Evolutionary conservation across 2,329 filamentous ascomycete genomes (phyloP).

Genomic region (Pyrenochaeta sp.): DNA sequence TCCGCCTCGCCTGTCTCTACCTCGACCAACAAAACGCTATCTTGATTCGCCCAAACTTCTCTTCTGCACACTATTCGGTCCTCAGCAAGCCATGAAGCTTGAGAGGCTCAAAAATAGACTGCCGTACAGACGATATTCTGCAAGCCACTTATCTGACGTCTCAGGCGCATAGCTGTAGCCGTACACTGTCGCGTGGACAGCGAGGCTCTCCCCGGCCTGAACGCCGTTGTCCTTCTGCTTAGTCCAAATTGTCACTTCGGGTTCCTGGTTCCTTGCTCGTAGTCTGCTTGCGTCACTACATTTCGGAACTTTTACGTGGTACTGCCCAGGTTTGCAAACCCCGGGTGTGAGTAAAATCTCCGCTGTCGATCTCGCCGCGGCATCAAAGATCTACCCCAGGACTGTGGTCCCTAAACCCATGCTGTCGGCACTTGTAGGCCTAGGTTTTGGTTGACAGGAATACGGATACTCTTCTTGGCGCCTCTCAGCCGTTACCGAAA

Average conservation of each 20-base stretch:
- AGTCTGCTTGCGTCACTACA: not conserved
- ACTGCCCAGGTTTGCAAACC: not conserved
- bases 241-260: not conserved
- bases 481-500: constrained; percentile 17
- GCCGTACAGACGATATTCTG: constrained; percentile 1
- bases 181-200: not conserved
- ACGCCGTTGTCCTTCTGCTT: not conserved
- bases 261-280: not conserved
- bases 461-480: constrained; percentile 7
- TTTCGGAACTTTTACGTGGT: not conserved
- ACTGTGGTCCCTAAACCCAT: not conserved
- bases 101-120: constrained; percentile 1
- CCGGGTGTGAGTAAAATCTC: not conserved
- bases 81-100: constrained; percentile 7
- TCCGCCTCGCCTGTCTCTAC: constrained; percentile 14
- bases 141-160: not conserved
- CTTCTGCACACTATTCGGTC: constrained; percentile 5
- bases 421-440: constrained; percentile 1
- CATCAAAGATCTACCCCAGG: not conserved
- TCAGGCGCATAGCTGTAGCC: constrained; percentile 2
- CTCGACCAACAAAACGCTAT: constrained; percentile 1
- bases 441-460: constrained; percentile 3
- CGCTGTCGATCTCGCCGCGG: not conserved
- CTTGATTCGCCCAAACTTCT: not conserved
- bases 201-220: not conserved